These are phyloP conservation scores for Trichoderma brevicompactum DNA, from an alignment of 2,329 filamentous ascomycete genomes.

Conservation along the genomic window DNA sequence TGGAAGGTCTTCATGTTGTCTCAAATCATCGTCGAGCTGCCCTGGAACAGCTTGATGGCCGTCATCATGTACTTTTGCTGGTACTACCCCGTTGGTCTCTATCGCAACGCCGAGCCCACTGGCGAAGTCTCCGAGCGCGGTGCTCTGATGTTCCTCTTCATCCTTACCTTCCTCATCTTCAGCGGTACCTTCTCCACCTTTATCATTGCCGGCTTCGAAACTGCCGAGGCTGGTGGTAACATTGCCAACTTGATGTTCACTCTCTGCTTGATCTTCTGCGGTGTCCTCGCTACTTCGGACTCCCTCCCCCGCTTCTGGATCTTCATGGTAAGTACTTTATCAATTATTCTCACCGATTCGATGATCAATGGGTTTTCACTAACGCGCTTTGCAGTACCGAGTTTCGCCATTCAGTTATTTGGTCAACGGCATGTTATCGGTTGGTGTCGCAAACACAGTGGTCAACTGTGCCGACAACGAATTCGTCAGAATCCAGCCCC, in stretches of 20 bases:
- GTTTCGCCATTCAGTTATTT: constrained; percentile 84
- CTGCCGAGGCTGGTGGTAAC: constrained; percentile 75
- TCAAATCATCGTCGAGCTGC: constrained; percentile 82
- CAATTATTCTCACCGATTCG: not conserved
- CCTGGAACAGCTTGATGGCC: constrained; percentile 79
- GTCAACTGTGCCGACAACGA: constrained; percentile 74
- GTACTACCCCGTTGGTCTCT: constrained; percentile 85
- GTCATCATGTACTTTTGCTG: constrained; percentile 79
- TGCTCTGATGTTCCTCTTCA: constrained; percentile 76
- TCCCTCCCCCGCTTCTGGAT: constrained; percentile 76
- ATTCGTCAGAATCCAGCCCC: constrained; percentile 67
- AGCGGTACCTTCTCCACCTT: constrained; percentile 80
- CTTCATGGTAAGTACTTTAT: constrained; percentile 60
- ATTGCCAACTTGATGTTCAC: constrained; percentile 76
- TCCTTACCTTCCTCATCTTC: constrained; percentile 77
- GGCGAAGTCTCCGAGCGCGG: constrained; percentile 70
- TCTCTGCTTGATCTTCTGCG: constrained; percentile 74
- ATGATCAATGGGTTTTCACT: not conserved
- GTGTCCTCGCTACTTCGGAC: constrained; percentile 69
- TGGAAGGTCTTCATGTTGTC: constrained; percentile 86
- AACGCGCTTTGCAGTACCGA: constrained; percentile 56
- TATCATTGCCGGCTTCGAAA: constrained; percentile 75
- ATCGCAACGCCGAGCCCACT: constrained; percentile 67
- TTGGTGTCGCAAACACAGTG: constrained; percentile 67
- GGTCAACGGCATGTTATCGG: constrained; percentile 71